Base-by-base conservation (phyloP, 306 rosid genomes). In the Luffa aegyptiaca region DNA sequence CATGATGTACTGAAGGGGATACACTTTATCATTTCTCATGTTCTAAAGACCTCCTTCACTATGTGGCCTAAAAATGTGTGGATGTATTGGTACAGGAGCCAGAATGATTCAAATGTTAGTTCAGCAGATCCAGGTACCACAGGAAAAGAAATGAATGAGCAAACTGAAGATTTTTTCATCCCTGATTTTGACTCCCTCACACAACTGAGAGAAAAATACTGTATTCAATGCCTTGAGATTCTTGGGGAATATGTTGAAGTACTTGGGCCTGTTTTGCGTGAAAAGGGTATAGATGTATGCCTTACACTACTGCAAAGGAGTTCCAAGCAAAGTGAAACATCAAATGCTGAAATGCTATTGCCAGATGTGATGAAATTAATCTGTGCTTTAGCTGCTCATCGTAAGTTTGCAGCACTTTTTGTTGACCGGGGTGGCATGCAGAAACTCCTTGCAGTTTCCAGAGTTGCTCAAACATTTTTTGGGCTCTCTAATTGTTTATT, bases 211-310 rank as follows among this genome's bases (percentile, higher is more conserved):
- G 98, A 96, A 89, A 93, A 91, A 83, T 93, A 86, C 78, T 96
- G 99, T 88, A 90, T 96, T 81, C 99, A 93, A 84, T 96, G 99
- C 80, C 98, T 96, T 56, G 96, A 89, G 86, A 86, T 82, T 69
- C 98, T 96, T 75, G 99, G 99, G 79, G 98, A 91, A 76, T 96
- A 96, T 86, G 98, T 96, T 31, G 99, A 96, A 84, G 99, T 91
- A 83, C 98, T 96, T 84, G 98, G 98, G 31, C 99, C 99, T 80
- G 99, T 96, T 76, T 85, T 96, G 82, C 98, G 91, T 35, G 98
- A 96, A 78, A 96, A 96, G 78, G 99, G 98, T 62, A 93, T 96
- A 55, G 99, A 96, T 68, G 99, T 91, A 59, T 96, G 99, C 79
- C 93, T 96, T 74, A 91, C 90, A 51, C 85, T 96, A 71, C 83